Percentiles rank a stretch among this genome's conserved stretches.
Evolutionary conservation across 176 grass and related monocot species (phyloP).

Genomic region (Ensete ventricosum): DNA sequence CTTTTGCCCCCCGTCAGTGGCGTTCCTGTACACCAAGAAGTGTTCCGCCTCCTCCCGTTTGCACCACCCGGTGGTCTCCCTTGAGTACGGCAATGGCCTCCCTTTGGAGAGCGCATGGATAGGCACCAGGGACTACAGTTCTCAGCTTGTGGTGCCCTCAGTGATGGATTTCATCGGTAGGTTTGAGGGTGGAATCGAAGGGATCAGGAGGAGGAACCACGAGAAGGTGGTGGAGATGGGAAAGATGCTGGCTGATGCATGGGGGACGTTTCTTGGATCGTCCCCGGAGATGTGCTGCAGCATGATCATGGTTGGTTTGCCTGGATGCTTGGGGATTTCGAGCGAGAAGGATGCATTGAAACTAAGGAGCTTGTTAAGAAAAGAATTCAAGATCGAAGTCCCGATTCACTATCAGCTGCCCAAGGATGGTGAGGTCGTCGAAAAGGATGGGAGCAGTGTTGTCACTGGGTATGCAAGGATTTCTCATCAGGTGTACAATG

Average conservation of each 20-base stretch:
- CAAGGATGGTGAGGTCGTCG: constrained; percentile 31
- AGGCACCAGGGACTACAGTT: constrained; percentile 85
- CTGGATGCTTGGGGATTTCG: constrained; percentile 36
- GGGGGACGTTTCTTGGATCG: constrained; percentile 70
- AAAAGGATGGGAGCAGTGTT: constrained; percentile 24
- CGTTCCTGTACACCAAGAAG: constrained; percentile 67
- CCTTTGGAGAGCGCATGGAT: constrained; percentile 91
- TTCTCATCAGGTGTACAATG: constrained; percentile 95
- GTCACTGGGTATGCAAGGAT: constrained; percentile 76
- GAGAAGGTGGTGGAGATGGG: constrained; percentile 91
- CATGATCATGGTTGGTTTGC: constrained; percentile 95
- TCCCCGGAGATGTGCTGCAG: constrained; percentile 63
- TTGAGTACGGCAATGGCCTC: constrained; percentile 79
- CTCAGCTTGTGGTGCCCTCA: constrained; percentile 71
- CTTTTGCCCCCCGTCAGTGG: constrained; percentile 81
- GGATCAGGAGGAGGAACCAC: constrained; percentile 64
- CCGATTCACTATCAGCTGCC: constrained; percentile 72
- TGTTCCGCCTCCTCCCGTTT: constrained; percentile 26
- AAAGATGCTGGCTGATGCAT: constrained; percentile 65
- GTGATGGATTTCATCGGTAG: constrained; percentile 65
- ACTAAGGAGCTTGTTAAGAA: constrained; percentile 55
- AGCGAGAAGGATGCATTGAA: constrained; percentile 64
- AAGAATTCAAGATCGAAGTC: constrained; percentile 75
- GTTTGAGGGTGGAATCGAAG: constrained; percentile 81
- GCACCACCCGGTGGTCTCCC: constrained; percentile 89